These are phyloP conservation scores for Kuraishia ogatae DNA, from an alignment of 805 yeast species.

Conservation along the genomic window DNA sequence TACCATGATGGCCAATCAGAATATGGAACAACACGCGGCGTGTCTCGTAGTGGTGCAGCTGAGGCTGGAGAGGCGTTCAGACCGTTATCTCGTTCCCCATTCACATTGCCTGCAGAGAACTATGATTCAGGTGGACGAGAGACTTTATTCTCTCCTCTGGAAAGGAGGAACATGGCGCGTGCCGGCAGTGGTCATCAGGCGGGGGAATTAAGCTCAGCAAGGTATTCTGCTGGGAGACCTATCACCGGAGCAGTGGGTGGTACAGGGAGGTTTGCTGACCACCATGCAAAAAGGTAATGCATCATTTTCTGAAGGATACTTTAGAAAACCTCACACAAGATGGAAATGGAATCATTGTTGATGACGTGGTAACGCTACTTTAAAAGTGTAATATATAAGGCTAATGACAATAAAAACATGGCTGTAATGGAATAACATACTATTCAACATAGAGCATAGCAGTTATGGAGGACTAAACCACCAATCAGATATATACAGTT, in stretches of 20 bases:
- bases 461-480: background rate
- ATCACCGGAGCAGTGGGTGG: background rate
- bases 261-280: background rate
- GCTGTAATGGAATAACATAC: constrained; percentile 7
- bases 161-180: background rate
- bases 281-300: too few species aligned
- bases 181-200: background rate
- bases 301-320: too few species aligned
- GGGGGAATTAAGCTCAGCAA: background rate
- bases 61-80: background rate
- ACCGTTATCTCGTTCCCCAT: background rate
- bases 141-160: background rate
- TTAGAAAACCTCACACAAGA: too few species aligned
- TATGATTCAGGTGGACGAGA: background rate
- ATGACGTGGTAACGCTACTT: too few species aligned
- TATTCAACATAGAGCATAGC: background rate
- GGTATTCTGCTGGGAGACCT: background rate
- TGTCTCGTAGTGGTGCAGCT: background rate
- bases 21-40: background rate
- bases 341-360: too few species aligned
- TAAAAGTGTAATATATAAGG: too few species aligned
- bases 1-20: background rate
- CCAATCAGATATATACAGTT: background rate
- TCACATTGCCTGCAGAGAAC: background rate
- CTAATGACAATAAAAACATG: too few species aligned